Conservation (phyloP, 2,329 filamentous ascomycete genomes). For the Microsporum audouinii region DNA sequence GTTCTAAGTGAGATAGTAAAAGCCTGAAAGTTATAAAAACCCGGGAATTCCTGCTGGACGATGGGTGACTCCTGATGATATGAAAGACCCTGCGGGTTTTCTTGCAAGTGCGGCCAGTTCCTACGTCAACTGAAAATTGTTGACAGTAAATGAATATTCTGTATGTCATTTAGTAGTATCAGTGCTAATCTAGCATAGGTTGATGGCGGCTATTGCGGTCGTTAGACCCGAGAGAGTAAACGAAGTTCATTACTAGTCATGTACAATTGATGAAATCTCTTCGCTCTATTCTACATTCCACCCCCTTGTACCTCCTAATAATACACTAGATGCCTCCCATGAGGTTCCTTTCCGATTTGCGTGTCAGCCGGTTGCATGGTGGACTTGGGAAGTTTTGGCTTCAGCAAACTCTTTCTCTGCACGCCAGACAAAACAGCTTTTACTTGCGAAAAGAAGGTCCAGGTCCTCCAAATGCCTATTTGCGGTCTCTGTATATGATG, state of each 20-base stretch:
- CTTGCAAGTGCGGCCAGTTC: constrained; percentile 14
- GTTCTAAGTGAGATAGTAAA: not conserved
- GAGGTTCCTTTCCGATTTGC: not conserved
- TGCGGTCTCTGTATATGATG: not conserved
- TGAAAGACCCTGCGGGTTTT: constrained; percentile 13
- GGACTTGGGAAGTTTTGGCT: not conserved
- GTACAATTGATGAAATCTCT: not conserved
- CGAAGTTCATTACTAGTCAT: not conserved
- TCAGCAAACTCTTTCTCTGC: not conserved
- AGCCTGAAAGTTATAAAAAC: constrained; percentile 8
- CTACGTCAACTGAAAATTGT: constrained; percentile 42
- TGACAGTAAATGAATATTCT: constrained; percentile 3
- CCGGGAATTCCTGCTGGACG: constrained; percentile 11
- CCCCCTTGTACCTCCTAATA: not conserved
- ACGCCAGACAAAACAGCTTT: not conserved
- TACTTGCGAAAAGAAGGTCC: not conserved
- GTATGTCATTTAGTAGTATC: not conserved
- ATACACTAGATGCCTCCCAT: not conserved
- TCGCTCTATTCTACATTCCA: not conserved
- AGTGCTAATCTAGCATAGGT: constrained; percentile 6
- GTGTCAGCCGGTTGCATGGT: not conserved
- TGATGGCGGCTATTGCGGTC: constrained; percentile 9
- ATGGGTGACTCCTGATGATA: constrained; percentile 13
- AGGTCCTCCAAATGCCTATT: not conserved
- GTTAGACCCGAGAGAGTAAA: not conserved